Percentiles rank a stretch among this genome's conserved stretches.
Evolutionary conservation across 2,329 filamentous ascomycete species (phyloP).

Genomic region (Apiospora aurea): DNA sequence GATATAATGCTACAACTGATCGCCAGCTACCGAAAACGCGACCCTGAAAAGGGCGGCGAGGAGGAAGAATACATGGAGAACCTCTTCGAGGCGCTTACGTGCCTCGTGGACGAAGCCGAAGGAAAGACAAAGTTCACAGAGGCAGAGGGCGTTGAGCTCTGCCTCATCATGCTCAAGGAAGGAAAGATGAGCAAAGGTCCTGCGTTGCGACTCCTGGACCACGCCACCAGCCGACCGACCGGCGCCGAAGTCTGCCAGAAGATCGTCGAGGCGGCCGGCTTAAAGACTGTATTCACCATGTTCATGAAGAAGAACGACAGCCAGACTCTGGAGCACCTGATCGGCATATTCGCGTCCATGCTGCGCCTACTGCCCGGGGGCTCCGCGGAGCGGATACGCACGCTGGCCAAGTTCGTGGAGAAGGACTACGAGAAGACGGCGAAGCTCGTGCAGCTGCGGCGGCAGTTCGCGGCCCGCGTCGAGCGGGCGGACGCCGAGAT

Average conservation of each 20-base stretch:
- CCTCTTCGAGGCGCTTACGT: slow-evolving; percentile 85
- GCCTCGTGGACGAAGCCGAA: slow-evolving; percentile 74
- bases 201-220: slow-evolving; percentile 83
- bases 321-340: slow-evolving; percentile 76
- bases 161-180: slow-evolving; percentile 89
- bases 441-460: slow-evolving; percentile 74
- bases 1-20: slow-evolving; percentile 84
- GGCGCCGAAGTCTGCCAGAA: slow-evolving; percentile 72
- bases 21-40: slow-evolving; percentile 82
- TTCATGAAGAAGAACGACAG: slow-evolving; percentile 80
- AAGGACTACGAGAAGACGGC: slow-evolving; percentile 88
- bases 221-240: slow-evolving; percentile 69
- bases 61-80: slow-evolving; percentile 98
- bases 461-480: slow-evolving; percentile 72
- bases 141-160: slow-evolving; percentile 90
- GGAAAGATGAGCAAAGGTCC: slow-evolving; percentile 82
- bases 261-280: slow-evolving; percentile 81
- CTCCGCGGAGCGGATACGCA: slow-evolving; percentile 79
- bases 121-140: slow-evolving; percentile 86
- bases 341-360: slow-evolving; percentile 85
- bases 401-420: slow-evolving; percentile 93
- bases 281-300: slow-evolving; percentile 84
- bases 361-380: slow-evolving; percentile 80
- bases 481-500: slow-evolving; percentile 69
- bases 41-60: slow-evolving; percentile 83